phyloP scores from a whole-genome alignment of 2,329 filamentous ascomycete genomes.

The Calycina marina region DNA sequence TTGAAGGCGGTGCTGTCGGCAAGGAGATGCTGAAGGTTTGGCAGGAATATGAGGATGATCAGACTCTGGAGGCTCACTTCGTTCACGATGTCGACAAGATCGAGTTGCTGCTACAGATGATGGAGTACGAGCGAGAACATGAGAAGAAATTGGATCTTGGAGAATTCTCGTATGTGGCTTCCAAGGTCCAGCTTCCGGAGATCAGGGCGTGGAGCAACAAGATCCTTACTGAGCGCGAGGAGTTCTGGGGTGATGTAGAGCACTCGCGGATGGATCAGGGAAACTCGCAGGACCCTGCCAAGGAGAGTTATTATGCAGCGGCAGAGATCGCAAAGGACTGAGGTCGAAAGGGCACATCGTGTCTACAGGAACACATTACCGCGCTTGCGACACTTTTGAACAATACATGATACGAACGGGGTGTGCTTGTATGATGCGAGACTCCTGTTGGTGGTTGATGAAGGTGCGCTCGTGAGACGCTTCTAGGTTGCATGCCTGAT shows the following conservation, averaged over 20 bases:
- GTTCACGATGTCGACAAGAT: slow-evolving; percentile 98
- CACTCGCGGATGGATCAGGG: slow-evolving; percentile 19
- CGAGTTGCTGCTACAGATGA: slow-evolving; percentile 86
- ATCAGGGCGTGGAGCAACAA: slow-evolving; percentile 67
- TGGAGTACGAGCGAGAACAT: slow-evolving; percentile 77
- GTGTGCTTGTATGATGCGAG: no score
- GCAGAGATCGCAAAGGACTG: no score
- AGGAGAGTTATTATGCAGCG: no score
- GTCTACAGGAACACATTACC: no score
- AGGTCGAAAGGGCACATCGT: no score
- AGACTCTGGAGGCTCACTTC: slow-evolving; percentile 73
- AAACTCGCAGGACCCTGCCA: slow-evolving; percentile 2
- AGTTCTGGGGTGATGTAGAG: slow-evolving; percentile 46
- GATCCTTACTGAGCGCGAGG: slow-evolving; percentile 60
- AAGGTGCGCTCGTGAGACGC: no score
- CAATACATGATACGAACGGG: no score
- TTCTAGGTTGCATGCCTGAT: no score
- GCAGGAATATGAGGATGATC: slow-evolving; percentile 86
- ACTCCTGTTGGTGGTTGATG: no score
- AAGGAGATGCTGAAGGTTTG: slow-evolving; percentile 65
- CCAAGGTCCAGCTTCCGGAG: slow-evolving; percentile 59
- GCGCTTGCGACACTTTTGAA: no score
- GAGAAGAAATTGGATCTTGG: slow-evolving; percentile 57
- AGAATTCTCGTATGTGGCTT: slow-evolving; percentile 74
- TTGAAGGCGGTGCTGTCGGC: slow-evolving; percentile 57